Percentiles rank a stretch among this genome's conserved stretches.
Conservation (phyloP, 768 basidiomycete genomes). For the Coprinopsis cinerea region DNA sequence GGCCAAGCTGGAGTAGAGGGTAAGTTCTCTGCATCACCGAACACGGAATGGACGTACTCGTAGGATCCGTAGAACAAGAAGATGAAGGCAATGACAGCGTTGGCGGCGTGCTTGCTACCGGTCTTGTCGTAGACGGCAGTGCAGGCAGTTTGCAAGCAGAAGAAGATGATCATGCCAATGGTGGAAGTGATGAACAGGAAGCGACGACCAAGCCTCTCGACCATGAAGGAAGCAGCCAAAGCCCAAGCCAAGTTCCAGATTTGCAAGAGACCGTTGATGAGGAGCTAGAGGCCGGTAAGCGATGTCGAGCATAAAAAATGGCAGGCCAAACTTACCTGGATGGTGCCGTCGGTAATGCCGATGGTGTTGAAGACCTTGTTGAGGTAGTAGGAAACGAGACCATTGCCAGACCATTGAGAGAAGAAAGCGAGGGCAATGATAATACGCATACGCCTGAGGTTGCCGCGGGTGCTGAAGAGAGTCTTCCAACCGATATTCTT, state of each 20-base stretch:
- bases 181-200: slow-evolving; percentile 59
- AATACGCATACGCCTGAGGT: slow-evolving; percentile 70
- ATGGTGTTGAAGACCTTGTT: slow-evolving; percentile 64
- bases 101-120: slow-evolving; percentile 39
- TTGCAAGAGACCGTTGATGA: slow-evolving; percentile 83
- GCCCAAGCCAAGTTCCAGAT: slow-evolving; percentile 65
- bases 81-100: slow-evolving; percentile 77
- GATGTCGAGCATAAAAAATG: background rate
- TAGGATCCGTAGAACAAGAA: slow-evolving; percentile 79
- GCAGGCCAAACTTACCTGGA: slow-evolving; percentile 24
- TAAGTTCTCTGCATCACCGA: background rate
- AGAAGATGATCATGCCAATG: slow-evolving; percentile 58
- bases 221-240: slow-evolving; percentile 27
- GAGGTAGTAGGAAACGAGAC: slow-evolving; percentile 81
- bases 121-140: slow-evolving; percentile 50
- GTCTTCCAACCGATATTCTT: slow-evolving; percentile 64
- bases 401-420: slow-evolving; percentile 84
- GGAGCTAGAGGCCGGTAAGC: slow-evolving; percentile 29
- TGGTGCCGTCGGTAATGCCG: slow-evolving; percentile 54
- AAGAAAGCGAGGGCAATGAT: slow-evolving; percentile 77
- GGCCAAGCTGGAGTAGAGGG: slow-evolving; percentile 41
- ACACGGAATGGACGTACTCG: slow-evolving; percentile 42
- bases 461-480: slow-evolving; percentile 61
- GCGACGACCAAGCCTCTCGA: slow-evolving; percentile 67
- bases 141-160: slow-evolving; percentile 62